phyloP scores from a whole-genome alignment of 2,329 filamentous ascomycete species.

The Colletotrichum sp. region DNA sequence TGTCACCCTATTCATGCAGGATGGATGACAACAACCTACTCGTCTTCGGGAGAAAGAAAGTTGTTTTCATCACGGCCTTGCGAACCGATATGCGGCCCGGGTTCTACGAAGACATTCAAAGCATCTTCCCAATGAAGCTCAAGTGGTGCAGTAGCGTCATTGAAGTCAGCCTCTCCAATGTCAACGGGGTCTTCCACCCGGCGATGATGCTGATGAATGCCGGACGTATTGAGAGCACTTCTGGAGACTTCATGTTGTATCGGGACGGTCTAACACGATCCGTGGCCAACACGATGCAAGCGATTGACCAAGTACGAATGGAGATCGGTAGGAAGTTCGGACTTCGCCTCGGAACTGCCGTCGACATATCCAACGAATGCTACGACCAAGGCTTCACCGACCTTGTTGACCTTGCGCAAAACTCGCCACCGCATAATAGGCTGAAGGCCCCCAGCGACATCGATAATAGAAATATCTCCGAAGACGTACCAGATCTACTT shows the following conservation, averaged over 20 bases:
- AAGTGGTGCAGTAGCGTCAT: conserved; percentile 6
- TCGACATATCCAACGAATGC: conserved; percentile 9
- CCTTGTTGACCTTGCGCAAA: not conserved
- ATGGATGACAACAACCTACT: not conserved
- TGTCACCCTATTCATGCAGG: conserved; percentile 5
- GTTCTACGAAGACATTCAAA: conserved; percentile 3
- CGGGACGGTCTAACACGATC: conserved; percentile 1
- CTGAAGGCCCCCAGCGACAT: not conserved
- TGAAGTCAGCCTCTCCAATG: conserved; percentile 7
- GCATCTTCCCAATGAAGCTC: not conserved
- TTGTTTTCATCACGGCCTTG: not conserved
- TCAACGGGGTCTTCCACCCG: conserved; percentile 10
- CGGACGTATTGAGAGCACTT: not conserved
- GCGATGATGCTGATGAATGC: conserved; percentile 14
- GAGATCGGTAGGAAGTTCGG: not conserved
- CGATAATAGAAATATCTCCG: not conserved
- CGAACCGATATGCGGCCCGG: not conserved
- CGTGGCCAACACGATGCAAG: conserved; percentile 1
- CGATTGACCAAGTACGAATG: conserved; percentile 1
- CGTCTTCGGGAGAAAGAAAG: conserved; percentile 1
- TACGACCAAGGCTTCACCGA: not conserved
- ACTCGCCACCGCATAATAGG: conserved; percentile 1
- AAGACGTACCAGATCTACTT: conserved; percentile 1
- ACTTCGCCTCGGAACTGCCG: not conserved
- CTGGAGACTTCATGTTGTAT: not conserved